These are phyloP conservation scores for Candida corydali DNA, from an alignment of 805 yeast species.

Conservation along the genomic window DNA sequence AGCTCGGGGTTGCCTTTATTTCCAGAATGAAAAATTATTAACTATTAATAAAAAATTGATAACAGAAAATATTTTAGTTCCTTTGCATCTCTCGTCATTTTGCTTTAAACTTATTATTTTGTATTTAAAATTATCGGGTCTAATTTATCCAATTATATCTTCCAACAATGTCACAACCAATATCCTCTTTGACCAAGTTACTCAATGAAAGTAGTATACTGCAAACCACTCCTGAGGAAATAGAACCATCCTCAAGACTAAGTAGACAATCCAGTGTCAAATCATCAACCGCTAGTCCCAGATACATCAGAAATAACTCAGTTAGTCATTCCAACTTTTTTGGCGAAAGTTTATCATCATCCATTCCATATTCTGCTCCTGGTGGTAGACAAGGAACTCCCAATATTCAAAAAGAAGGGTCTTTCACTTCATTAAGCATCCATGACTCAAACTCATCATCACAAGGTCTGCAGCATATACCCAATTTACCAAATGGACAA, in stretches of 20 bases:
- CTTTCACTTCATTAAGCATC: constrained; percentile 7
- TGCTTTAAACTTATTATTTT: neutral
- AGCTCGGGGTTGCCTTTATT: constrained; percentile 21
- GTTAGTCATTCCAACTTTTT: constrained; percentile 37
- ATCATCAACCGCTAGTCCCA: constrained; percentile 27
- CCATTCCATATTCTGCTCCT: constrained; percentile 71
- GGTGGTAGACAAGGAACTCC: constrained; percentile 43
- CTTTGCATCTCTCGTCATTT: neutral
- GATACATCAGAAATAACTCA: constrained; percentile 39
- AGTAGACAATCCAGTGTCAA: constrained; percentile 1
- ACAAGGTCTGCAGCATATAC: constrained; percentile 31
- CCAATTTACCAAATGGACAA: constrained; percentile 54
- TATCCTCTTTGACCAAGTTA: constrained; percentile 10
- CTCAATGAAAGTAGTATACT: constrained; percentile 3
- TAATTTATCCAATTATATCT: neutral
- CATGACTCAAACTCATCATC: constrained; percentile 2
- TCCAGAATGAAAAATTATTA: constrained; percentile 16
- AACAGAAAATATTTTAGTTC: neutral
- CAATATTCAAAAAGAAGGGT: constrained; percentile 9
- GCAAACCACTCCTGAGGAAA: neutral
- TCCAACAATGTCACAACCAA: constrained; percentile 7
- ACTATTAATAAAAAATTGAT: too few species aligned
- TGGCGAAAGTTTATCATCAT: constrained; percentile 46
- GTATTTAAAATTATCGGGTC: neutral
- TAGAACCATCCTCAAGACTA: neutral